Base-by-base conservation (phyloP, 2,329 filamentous ascomycete species). In the Nothophoma quercina region DNA sequence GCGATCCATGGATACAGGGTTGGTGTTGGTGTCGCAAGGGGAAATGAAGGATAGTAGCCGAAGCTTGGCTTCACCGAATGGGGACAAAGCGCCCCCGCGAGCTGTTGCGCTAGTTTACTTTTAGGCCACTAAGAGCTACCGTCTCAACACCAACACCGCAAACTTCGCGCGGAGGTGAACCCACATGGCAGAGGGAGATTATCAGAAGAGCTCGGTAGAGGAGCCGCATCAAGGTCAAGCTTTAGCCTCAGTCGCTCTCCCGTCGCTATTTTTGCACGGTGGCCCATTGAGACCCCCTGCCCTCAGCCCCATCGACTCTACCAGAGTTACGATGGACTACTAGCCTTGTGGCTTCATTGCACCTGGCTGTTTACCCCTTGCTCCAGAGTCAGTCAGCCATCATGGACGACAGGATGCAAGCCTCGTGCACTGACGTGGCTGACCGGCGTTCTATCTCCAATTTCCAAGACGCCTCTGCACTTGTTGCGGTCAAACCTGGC, bases 181-280 rank as follows among this genome's bases (percentile, higher is more conserved):
- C 48, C 48, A 55, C 36, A 42, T 40, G 44, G 38, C 29, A 42
- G 38, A 43, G 41, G 25, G 26, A 46, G 29, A 51, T 51, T 42
- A 39, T 19, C 48, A 13, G 21, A 21, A 19, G 35, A 15, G 48
- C 22, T 49, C 34, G 19, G 45, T 40, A 46, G 39, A 30, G 25
- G 48, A 51, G 48, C 51, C 44, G 44, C 49, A 39, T 49, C 36
- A 51, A 38, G 33, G 23, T 38, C 41, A 60, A 60, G 54, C 54
- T 54, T 58, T 51, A 47, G 45, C 51, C 45, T 60, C 51, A 51
- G 55, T 48, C 48, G 51, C 57, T 56, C 57, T 62, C 59, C 57
- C 57, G 51, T 54, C 43, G 32, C 59, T 62, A 60, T 60, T 60
- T 40, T 46, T 28, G 50, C 50, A 38, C 32, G 12, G 50, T 12